Base-by-base conservation (phyloP, 495 filamentous ascomycete genomes). In the Penicillium pulvis region DNA sequence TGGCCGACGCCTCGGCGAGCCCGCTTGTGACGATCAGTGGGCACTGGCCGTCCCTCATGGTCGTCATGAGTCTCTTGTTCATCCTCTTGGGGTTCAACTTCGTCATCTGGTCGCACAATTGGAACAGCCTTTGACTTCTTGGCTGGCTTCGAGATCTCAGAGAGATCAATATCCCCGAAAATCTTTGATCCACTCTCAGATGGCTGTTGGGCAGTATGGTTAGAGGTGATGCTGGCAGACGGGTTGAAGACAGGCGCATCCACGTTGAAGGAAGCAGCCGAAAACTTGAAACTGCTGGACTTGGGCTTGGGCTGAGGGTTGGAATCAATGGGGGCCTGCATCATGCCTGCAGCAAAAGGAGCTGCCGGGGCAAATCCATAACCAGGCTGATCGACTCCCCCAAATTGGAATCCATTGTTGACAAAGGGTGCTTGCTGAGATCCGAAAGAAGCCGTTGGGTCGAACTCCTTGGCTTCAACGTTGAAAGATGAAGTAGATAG, bases 381-480 rank as follows among this genome's bases (percentile, higher is more conserved):
- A 26, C 70, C 57, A 14, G 51, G 14, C 12, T 69, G 55, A 8
- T 68, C 67, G 51, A 67, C 51, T 16, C 70, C 69, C 26, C 69
- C 63, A 46, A 83, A 81, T 61, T 87, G 82, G 70, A 87, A 84
- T 5, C 73, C 75, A 58, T 75, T 83, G 49, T 75, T 74, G 39
- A 77, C 76, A 56, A 88, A 89, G 9, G 79, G 65, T 35, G 80
- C 76, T 42, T 80, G 76, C n/a, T 79, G 77, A 2, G 90, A 83
- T 39, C 77, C 79, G 68, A 89, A 90, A 2, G 82, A 70, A 53
- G 72, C 85, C 17, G 73, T 76, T 5, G 90, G 90, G 56, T 94
- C 90, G 71, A 97, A 97, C 64, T 93, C 91, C 50, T 89, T 88
- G 0, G 94, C 93, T 54, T 85, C 86, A 41, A 92, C 90, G 60